Base-by-base conservation (phyloP, 768 basidiomycete species). In the Lentinus brumalis region DNA sequence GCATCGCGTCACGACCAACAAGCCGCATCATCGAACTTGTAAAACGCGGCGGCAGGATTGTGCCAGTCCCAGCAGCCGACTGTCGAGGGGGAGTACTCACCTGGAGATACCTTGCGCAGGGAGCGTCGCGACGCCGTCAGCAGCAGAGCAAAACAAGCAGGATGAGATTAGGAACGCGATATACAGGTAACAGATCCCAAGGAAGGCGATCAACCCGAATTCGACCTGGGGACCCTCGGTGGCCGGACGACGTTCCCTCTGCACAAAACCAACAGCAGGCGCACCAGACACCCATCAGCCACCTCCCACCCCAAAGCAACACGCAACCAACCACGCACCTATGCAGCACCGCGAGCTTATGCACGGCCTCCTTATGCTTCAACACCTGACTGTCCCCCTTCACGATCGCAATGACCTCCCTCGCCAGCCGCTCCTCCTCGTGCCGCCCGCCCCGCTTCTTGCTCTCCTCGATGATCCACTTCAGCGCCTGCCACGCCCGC, bases 401-500 rank as follows among this genome's bases (percentile, higher is more conserved):
- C n/a, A 92, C 65, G 18, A 92, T 83, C 0, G 78, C 81, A 46
- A 97, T 79, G 35, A 95, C 76, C 76, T 96, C 93, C 69, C 85
- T 79, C 32, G 94, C 94, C 61, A 96, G 72, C 60, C 94, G 77
- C 68, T 89, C 85, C 64, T 86, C 85, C 7, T 89, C 62, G 0
- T 77, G 82, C 66, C 81, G 80, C 26, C 88, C 89, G 0, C 80
- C 71, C 44, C 81, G 80, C 57, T 74, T 76, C 60, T 87, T 80
- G 61, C 84, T 83, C 12, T 84, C 86, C 5, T 86, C 76, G 47
- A 93, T 65, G 15, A 97, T 86, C 83, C 89, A 92, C 61, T 79
- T 70, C 40, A 96, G 78, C 3, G 86, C 94, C 50, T 77, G 81
- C 38, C 84, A 81, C 47, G 85, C 83, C 39, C 94, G 81, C 76